Evolutionary conservation across 148 eudicot genomes (phyloP).

Genomic region (Dysphania ambrosioides): DNA sequence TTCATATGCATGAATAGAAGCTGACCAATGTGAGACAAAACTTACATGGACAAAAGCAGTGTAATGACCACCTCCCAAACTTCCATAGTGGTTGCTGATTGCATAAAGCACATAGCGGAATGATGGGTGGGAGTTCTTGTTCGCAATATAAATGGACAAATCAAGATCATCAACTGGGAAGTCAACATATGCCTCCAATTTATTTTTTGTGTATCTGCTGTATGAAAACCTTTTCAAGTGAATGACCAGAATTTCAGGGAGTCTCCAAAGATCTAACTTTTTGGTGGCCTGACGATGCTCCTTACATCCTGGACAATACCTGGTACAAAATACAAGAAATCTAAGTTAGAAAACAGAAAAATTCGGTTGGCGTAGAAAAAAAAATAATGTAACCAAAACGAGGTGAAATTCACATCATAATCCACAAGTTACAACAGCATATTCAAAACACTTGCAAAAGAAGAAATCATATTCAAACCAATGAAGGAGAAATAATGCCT

Average conservation of each 20-base stretch:
- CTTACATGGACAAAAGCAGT: conserved; percentile 94
- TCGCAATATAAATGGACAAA: conserved; percentile 58
- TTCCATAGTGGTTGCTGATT: conserved; percentile 92
- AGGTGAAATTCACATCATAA: neutral
- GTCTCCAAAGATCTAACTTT: conserved; percentile 95
- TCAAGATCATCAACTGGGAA: conserved; percentile 87
- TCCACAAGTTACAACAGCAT: neutral
- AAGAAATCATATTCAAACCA: neutral
- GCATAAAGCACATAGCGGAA: conserved; percentile 83
- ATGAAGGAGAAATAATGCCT: neutral
- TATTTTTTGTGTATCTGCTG: conserved; percentile 75
- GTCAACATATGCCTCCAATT: conserved; percentile 84
- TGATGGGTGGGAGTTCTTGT: conserved; percentile 42
- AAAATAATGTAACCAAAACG: neutral
- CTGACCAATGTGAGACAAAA: conserved; percentile 11
- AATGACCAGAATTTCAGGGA: conserved; percentile 87
- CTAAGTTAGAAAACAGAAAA: neutral
- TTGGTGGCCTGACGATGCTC: conserved; percentile 89
- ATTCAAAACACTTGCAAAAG: neutral
- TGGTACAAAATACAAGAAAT: conserved; percentile 17
- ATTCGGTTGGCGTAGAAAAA: neutral
- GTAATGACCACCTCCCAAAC: conserved; percentile 98
- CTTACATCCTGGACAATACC: conserved; percentile 95
- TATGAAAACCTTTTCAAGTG: conserved; percentile 96
- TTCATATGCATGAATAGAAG: neutral